These are phyloP conservation scores for Vicia villosa DNA, from an alignment of 306 rosid species.

Conservation along the genomic window DNA sequence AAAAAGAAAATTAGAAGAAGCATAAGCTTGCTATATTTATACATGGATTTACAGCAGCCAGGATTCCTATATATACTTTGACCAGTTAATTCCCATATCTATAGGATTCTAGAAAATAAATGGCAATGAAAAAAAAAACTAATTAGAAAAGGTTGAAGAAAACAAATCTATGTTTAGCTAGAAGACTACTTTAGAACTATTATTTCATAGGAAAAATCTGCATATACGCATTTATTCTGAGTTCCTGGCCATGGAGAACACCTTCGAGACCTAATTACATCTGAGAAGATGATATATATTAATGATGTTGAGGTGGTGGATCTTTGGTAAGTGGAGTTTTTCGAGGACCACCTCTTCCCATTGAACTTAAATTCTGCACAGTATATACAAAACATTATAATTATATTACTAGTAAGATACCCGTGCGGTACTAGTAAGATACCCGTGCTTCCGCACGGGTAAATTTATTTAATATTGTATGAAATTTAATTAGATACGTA, in stretches of 20 bases:
- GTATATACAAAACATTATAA: not conserved
- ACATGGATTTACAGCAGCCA: too few relatives aligned
- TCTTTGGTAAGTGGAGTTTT: constrained; percentile 9
- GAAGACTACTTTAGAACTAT: not conserved
- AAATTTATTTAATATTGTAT: too few relatives aligned
- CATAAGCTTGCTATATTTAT: too few relatives aligned
- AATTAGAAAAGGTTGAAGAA: not conserved
- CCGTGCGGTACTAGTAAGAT: too few relatives aligned
- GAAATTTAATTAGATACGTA: too few relatives aligned
- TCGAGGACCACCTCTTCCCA: constrained; percentile 29
- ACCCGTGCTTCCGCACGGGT: too few relatives aligned
- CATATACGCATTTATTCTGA: not conserved
- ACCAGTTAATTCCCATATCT: not conserved
- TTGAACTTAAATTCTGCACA: not conserved
- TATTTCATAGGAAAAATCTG: not conserved
- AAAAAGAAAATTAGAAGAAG: too few relatives aligned
- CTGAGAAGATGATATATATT: not conserved
- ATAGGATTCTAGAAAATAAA: not conserved
- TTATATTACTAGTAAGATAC: too few relatives aligned
- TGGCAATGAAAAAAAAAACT: too few relatives aligned
- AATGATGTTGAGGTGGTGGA: constrained; percentile 21
- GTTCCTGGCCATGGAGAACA: not conserved
- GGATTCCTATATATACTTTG: too few relatives aligned
- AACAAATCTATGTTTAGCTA: not conserved
- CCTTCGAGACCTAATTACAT: not conserved